Evolutionary conservation across 2,329 filamentous ascomycete genomes (phyloP).

Genomic region (Calonectria hawksworthii): DNA sequence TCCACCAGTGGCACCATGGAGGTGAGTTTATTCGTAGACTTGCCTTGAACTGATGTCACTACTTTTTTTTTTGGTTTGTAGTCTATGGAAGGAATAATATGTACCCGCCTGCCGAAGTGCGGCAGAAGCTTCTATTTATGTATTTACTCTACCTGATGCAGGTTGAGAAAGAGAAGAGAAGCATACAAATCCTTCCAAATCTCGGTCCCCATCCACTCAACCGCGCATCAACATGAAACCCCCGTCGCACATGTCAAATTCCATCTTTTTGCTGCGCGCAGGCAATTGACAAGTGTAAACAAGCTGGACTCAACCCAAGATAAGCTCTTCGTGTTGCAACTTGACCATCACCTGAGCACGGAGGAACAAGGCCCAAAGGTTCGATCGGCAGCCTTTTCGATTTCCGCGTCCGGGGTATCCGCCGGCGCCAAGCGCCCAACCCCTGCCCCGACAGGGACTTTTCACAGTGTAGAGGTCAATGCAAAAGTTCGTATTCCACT

Average conservation of each 20-base stretch:
- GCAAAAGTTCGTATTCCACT: slow-evolving; percentile 4
- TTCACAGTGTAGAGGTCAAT: neutral
- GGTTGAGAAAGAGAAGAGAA: neutral
- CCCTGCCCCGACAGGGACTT: neutral
- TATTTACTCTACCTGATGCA: neutral
- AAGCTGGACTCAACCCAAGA: neutral
- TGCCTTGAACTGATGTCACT: neutral
- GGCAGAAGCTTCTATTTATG: neutral
- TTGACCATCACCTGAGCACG: neutral
- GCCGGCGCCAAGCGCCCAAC: neutral
- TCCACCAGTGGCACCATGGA: neutral
- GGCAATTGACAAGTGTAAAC: neutral
- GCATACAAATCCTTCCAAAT: neutral
- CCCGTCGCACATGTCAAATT: neutral
- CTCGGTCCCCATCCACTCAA: neutral
- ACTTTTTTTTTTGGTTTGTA: neutral
- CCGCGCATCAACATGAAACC: neutral
- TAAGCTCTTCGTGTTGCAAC: neutral
- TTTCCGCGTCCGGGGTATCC: neutral
- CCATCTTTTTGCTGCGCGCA: neutral
- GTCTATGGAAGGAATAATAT: neutral
- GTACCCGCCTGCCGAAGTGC: too few species aligned
- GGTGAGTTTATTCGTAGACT: neutral
- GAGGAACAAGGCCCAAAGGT: neutral
- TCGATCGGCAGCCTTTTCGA: neutral